A percentile compares a stretch with the other conserved stretches of the same genome.
Conservation (phyloP, 2,329 filamentous ascomycete genomes). For the Aureobasidium uvarum region DNA sequence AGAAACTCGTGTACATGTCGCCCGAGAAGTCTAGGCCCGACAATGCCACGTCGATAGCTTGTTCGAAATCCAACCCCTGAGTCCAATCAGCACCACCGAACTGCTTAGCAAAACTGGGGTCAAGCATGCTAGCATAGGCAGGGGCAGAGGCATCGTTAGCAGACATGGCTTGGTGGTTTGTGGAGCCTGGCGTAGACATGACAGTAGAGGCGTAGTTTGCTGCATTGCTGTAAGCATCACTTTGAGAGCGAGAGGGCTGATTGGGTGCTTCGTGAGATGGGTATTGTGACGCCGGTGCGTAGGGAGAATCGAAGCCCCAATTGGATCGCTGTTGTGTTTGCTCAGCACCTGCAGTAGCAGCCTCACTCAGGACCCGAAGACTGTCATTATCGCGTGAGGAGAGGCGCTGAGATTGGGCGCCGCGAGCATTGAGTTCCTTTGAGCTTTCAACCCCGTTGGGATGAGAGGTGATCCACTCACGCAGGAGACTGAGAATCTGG, state of each 20-base stretch:
- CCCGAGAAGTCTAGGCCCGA: slow-evolving; percentile 27
- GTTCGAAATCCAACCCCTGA: slow-evolving; percentile 29
- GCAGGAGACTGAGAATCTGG: slow-evolving; percentile 47
- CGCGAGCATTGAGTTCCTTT: slow-evolving; percentile 12
- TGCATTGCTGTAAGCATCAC: slow-evolving; percentile 14
- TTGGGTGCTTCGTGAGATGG: slow-evolving; percentile 1
- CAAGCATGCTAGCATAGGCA: slow-evolving; percentile 21
- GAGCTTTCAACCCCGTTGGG: slow-evolving; percentile 34
- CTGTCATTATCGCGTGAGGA: slow-evolving; percentile 24
- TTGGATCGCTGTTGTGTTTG: slow-evolving; percentile 8
- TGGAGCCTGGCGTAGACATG: slow-evolving; percentile 15
- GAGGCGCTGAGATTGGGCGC: not conserved
- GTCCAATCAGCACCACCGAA: slow-evolving; percentile 26
- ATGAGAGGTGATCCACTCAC: slow-evolving; percentile 46
- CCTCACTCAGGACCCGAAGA: slow-evolving; percentile 29
- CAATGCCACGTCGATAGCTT: slow-evolving; percentile 29
- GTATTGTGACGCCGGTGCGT: slow-evolving; percentile 17
- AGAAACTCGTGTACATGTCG: slow-evolving; percentile 29
- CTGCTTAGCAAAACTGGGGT: slow-evolving; percentile 22
- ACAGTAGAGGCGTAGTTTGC: slow-evolving; percentile 12
- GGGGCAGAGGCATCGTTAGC: slow-evolving; percentile 6
- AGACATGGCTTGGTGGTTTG: not conserved
- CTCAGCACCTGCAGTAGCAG: slow-evolving; percentile 29
- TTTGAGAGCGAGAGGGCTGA: slow-evolving; percentile 7
- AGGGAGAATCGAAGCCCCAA: slow-evolving; percentile 29